Evolutionary conservation across 163 green algal species (phyloP).

Genomic region (Chloroidium sp.): DNA sequence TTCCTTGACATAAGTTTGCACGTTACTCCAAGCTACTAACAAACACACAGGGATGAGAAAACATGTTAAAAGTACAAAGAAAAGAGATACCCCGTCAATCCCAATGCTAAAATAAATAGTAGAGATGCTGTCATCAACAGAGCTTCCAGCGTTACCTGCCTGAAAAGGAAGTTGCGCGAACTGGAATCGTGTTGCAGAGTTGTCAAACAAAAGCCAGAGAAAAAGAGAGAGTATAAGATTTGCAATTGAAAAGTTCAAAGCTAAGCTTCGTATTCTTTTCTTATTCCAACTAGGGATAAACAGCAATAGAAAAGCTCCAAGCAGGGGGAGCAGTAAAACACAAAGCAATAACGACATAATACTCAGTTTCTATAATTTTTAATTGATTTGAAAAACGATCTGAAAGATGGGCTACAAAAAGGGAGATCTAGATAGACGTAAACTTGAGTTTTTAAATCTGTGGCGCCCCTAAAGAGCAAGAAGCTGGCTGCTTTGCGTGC

Average conservation of each 20-base stretch:
- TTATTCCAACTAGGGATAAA: conserved; percentile 37
- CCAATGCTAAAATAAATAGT: conserved; percentile 34
- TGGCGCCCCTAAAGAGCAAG: too few species aligned
- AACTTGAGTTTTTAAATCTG: too few species aligned
- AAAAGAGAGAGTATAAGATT: conserved; percentile 39
- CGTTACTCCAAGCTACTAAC: conserved; percentile 38
- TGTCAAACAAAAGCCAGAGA: conserved; percentile 40
- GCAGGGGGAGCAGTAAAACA: conserved; percentile 22
- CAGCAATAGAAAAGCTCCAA: conserved; percentile 33
- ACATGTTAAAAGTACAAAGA: conserved; percentile 51
- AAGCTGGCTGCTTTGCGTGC: too few species aligned
- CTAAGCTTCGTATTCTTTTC: conserved; percentile 23
- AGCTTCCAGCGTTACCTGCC: too few species aligned
- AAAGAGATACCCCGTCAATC: conserved; percentile 46
- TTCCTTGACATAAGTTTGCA: conserved; percentile 37
- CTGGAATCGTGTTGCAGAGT: conserved; percentile 35
- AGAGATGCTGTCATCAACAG: neutral
- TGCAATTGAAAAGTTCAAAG: conserved; percentile 27
- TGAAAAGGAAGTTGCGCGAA: conserved; percentile 17
- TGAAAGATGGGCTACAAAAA: too few species aligned
- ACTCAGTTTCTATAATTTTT: too few species aligned
- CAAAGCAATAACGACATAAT: conserved; percentile 21
- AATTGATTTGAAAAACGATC: too few species aligned
- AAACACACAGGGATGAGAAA: conserved; percentile 58
- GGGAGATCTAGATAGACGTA: too few species aligned